These are phyloP conservation scores for Plectosphaerella plurivora DNA, from an alignment of 2,329 filamentous ascomycete genomes.

Conservation along the genomic window DNA sequence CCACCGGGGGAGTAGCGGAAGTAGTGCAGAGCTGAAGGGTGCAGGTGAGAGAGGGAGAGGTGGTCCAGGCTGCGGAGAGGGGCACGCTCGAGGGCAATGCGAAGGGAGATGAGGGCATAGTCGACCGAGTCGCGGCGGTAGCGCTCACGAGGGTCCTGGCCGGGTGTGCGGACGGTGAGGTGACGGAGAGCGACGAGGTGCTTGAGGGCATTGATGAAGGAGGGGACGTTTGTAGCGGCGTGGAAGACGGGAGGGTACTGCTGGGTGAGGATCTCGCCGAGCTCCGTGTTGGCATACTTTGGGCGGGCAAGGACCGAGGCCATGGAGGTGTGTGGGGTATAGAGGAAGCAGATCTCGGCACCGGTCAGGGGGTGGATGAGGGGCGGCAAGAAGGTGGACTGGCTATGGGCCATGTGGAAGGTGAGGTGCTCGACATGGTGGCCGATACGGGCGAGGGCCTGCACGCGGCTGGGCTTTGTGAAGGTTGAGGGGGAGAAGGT, in stretches of 20 bases:
- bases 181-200: constrained; percentile 67
- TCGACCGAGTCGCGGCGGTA: constrained; percentile 77
- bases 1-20: constrained; percentile 65
- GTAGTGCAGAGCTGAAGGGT: constrained; percentile 72
- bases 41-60: constrained; percentile 68
- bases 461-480: constrained; percentile 66
- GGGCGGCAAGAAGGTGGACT: constrained; percentile 80
- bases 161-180: constrained; percentile 72
- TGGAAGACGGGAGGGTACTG: constrained; percentile 90
- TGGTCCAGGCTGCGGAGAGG: constrained; percentile 61
- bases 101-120: constrained; percentile 82
- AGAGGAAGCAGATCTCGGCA: constrained; percentile 74
- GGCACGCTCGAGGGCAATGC: constrained; percentile 75
- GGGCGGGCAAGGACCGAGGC: constrained; percentile 58
- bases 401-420: constrained; percentile 71
- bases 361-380: constrained; percentile 74
- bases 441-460: constrained; percentile 73
- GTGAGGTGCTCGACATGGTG: constrained; percentile 73
- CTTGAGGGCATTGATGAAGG: constrained; percentile 72
- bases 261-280: constrained; percentile 76
- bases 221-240: constrained; percentile 79
- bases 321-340: constrained; percentile 70
- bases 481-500: constrained; percentile 73
- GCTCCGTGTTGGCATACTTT: constrained; percentile 75
- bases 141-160: constrained; percentile 62